phyloP scores from a whole-genome alignment of 2,329 filamentous ascomycete genomes.

The Ascochyta clinopodiicola region DNA sequence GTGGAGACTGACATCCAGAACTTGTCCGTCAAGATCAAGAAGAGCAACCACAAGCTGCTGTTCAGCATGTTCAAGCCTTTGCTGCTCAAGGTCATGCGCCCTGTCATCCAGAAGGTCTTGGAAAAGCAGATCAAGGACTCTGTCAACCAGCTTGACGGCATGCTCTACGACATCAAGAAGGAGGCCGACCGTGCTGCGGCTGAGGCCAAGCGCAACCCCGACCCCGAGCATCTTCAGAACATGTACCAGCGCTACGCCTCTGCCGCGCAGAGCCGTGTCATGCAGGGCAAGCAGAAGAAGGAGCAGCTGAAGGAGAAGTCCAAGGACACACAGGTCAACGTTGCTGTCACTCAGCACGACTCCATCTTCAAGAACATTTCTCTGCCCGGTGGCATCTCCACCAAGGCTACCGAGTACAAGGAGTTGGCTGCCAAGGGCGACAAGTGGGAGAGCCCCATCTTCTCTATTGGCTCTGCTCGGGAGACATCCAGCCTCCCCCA shows the following conservation, averaged over 20 bases:
- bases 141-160: slow-evolving; percentile 74
- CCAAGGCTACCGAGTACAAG: slow-evolving; percentile 93
- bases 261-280: slow-evolving; percentile 75
- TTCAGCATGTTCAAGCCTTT: slow-evolving; percentile 88
- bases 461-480: slow-evolving; percentile 80
- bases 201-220: slow-evolving; percentile 65
- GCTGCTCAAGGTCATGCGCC: slow-evolving; percentile 81
- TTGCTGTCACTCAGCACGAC: slow-evolving; percentile 85
- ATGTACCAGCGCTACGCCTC: slow-evolving; percentile 85
- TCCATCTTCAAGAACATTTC: slow-evolving; percentile 90
- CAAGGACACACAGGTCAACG: slow-evolving; percentile 76
- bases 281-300: slow-evolving; percentile 80
- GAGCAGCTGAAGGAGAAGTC: slow-evolving; percentile 57
- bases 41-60: slow-evolving; percentile 93
- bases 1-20: slow-evolving; percentile 82
- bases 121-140: slow-evolving; percentile 89
- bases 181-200: slow-evolving; percentile 78
- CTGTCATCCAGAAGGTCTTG: slow-evolving; percentile 82
- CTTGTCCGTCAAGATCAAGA: slow-evolving; percentile 86
- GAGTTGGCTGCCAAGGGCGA: slow-evolving; percentile 87
- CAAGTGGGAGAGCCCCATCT: slow-evolving; percentile 93
- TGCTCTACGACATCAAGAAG: slow-evolving; percentile 78
- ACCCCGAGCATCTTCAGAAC: slow-evolving; percentile 77
- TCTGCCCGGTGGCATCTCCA: slow-evolving; percentile 85
- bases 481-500: slow-evolving; percentile 75